Percentiles rank a stretch among this genome's conserved stretches.
phyloP scores from a whole-genome alignment of 305 asterid species.

The Solanum hybrid region DNA sequence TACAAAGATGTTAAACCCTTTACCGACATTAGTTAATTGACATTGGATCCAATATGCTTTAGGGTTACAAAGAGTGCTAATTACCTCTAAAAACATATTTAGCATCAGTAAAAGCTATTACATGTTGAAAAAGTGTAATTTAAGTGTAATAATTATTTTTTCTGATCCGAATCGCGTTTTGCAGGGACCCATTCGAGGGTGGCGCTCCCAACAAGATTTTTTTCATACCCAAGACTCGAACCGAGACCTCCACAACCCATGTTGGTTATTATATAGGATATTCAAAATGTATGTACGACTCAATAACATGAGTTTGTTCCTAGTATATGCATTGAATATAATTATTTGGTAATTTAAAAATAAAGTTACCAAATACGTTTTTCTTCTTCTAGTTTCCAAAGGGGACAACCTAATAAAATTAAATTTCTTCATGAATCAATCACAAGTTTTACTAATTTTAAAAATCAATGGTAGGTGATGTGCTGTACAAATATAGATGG shows the following conservation, averaged over 20 bases:
- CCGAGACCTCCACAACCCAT: too few relatives aligned
- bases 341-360: not conserved
- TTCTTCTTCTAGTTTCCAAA: not conserved
- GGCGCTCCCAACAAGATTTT: too few relatives aligned
- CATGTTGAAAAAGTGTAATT: not conserved
- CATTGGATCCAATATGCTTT: not conserved
- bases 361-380: not conserved
- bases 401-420: not conserved
- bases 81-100: too few relatives aligned
- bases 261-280: not conserved
- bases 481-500: conserved; percentile 2
- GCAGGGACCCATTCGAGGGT: too few relatives aligned
- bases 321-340: not conserved
- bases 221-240: too few relatives aligned
- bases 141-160: not conserved
- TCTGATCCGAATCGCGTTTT: too few relatives aligned
- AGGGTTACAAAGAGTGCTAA: not conserved
- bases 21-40: not conserved
- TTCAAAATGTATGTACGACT: not conserved
- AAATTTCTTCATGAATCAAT: not conserved
- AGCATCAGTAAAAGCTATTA: too few relatives aligned
- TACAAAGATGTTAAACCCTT: too few relatives aligned
- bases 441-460: not conserved
- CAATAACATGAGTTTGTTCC: not conserved
- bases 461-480: conserved; percentile 31